These are phyloP conservation scores for Alternaria arbusti DNA, from an alignment of 2,329 filamentous ascomycete species.

Conservation along the genomic window DNA sequence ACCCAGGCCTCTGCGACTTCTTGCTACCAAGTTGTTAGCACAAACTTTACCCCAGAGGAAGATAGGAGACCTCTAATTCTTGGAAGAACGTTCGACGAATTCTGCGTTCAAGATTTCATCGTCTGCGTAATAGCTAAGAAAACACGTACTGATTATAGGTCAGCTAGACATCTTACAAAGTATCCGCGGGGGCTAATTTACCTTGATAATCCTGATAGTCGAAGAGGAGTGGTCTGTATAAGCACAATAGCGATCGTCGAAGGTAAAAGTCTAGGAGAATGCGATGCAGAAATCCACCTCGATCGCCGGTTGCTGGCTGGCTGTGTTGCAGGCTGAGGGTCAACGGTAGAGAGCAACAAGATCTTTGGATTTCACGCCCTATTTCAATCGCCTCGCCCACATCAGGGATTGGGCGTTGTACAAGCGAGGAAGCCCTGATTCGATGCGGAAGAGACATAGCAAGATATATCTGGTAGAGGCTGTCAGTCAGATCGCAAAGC, in stretches of 20 bases:
- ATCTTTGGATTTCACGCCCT: constrained; percentile 18
- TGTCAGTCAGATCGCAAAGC: constrained; percentile 20
- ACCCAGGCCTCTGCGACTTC: constrained; percentile 13
- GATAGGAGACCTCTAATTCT: neutral
- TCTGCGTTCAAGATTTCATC: neutral
- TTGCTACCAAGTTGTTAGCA: neutral
- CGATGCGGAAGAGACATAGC: constrained; percentile 23
- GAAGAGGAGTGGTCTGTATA: constrained; percentile 31
- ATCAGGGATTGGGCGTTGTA: constrained; percentile 19
- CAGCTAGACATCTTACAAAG: neutral
- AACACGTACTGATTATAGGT: neutral
- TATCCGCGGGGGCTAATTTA: neutral
- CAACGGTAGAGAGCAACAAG: constrained; percentile 14
- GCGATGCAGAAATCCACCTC: constrained; percentile 19
- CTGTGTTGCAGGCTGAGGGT: constrained; percentile 10
- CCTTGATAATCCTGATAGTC: constrained; percentile 6
- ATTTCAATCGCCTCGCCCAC: constrained; percentile 16
- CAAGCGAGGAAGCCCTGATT: constrained; percentile 20
- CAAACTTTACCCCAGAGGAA: neutral
- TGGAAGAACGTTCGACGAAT: neutral
- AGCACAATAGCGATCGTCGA: constrained; percentile 22
- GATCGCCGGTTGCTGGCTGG: neutral
- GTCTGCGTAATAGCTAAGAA: neutral
- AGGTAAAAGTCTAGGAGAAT: constrained; percentile 25
- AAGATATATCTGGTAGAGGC: constrained; percentile 23